These are phyloP conservation scores for Hyaloperonospora arabidopsidis DNA, from an alignment of 352 stramenopile species.

Conservation along the genomic window DNA sequence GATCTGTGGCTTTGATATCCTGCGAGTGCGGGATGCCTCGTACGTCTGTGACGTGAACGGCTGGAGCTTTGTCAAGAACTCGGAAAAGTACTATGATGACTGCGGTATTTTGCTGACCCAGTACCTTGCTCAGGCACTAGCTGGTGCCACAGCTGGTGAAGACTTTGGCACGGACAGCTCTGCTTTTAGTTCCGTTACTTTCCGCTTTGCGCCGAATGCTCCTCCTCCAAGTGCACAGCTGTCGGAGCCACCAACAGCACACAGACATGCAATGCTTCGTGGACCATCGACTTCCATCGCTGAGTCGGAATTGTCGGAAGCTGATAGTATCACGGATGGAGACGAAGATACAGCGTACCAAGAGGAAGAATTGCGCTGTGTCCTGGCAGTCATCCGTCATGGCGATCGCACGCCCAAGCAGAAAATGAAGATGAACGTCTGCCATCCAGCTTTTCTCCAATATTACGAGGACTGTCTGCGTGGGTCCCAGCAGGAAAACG, in stretches of 20 bases:
- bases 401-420: conserved; percentile 99
- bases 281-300: conserved; percentile 24
- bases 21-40: conserved; percentile 86
- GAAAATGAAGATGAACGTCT: conserved; percentile 97
- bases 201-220: conserved; percentile 46
- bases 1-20: conserved; percentile 99
- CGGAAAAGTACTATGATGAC: conserved; percentile 99
- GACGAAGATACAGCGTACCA: conserved; percentile 32
- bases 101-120: conserved; percentile 89
- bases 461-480: conserved; percentile 62
- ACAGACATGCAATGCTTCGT: conserved; percentile 25
- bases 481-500: conserved; percentile 25
- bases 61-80: conserved; percentile 99
- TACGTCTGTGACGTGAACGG: conserved; percentile 99
- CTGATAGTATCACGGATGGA: conserved; percentile 22
- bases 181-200: conserved; percentile 56
- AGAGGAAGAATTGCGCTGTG: conserved; percentile 96
- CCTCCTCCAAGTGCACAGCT: conserved; percentile 41
- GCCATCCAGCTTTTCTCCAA: conserved; percentile 83
- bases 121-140: conserved; percentile 64
- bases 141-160: conserved; percentile 26
- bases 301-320: conserved; percentile 23
- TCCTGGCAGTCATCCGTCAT: conserved; percentile 98
- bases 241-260: conserved; percentile 42
- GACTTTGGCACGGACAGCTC: conserved; percentile 45